Evolutionary conservation across 148 eudicot genomes (phyloP), one percentile per base, ranked within the genome.

Genomic region (Oxyria digyna): DNA sequence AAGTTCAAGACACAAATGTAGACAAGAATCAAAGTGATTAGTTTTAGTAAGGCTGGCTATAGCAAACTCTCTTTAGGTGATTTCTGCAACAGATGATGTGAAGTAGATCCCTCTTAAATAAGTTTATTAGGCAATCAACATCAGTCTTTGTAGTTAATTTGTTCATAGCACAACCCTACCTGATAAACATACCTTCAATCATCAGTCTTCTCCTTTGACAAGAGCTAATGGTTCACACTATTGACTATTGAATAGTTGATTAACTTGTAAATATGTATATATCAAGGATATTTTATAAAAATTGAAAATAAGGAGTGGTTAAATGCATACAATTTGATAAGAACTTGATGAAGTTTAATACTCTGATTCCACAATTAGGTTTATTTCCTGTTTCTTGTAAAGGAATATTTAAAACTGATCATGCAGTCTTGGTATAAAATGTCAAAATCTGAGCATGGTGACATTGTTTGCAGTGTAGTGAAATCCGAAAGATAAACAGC

Each of bases 401-500:
- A 1, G 59, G 59, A 50, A 3, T 15, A 38, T 50, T 8, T 27
- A 23, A 21, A 35, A 6, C 6, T 5, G 20, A 11, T 49, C 5
- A 52, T 52, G 62, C 29, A 52, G 31, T 27, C 14, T 52, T 23
- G 18, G 4, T 35, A 31, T 29, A n/a, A 21, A 7, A 6, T 32
- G 23, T 18, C 11, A 20, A 38, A 23, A 41, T 40, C 15, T 67
- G 33, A 67, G 15, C 7, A 14, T 20, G 21, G 13, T 55, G 20
- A 23, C 52, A 67, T 23, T 20, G 11, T 59, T 78, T 78, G 69
- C 89, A 94, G 99, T 80, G 75, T 35, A 87, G 75, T 63, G 99
- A 94, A 75, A 90, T 94, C 68, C 85, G 89, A 73, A 90, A 82
- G 81, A 71, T 76, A 62, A 88, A 85, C 71, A 87, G 80, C 91